phyloP scores from a whole-genome alignment of 768 basidiomycete species.

The Roridomyces roridus region DNA sequence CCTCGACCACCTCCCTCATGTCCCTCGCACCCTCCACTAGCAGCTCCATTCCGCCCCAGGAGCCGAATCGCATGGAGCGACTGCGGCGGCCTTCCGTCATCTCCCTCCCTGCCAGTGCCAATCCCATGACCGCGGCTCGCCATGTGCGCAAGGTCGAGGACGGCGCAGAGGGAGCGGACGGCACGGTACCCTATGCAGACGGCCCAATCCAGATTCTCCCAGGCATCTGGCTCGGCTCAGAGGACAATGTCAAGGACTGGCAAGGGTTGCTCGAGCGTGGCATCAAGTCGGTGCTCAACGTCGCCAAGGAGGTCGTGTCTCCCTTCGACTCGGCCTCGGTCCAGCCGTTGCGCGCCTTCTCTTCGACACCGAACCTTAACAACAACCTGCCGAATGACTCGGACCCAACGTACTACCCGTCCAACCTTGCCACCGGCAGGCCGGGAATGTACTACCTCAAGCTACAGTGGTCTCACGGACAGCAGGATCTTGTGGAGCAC shows the following conservation, averaged over 20 bases:
- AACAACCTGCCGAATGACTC: conserved; percentile 38
- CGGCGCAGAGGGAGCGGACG: conserved; percentile 56
- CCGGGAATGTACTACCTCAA: conserved; percentile 89
- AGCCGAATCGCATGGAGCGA: conserved; percentile 37
- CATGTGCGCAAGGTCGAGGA: conserved; percentile 73
- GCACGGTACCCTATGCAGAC: conserved; percentile 72
- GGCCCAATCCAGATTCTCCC: conserved; percentile 89
- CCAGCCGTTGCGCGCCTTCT: conserved; percentile 62
- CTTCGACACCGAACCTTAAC: conserved; percentile 73
- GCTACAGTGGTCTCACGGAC: conserved; percentile 93
- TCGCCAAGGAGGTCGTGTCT: conserved; percentile 89
- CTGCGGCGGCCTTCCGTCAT: conserved; percentile 73
- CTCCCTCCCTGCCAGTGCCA: conserved; percentile 65
- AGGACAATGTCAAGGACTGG: conserved; percentile 91
- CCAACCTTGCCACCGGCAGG: conserved; percentile 70
- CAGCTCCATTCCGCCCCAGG: conserved; percentile 38
- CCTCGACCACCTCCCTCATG: conserved; percentile 61
- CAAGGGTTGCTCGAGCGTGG: conserved; percentile 68
- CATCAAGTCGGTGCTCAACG: conserved; percentile 86
- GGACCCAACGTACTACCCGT: conserved; percentile 65
- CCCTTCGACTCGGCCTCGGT: conserved; percentile 59
- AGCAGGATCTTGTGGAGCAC: conserved; percentile 79
- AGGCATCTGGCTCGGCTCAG: conserved; percentile 88
- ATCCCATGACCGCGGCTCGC: conserved; percentile 53
- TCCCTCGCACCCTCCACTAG: conserved; percentile 40